Base-by-base conservation (phyloP, 2,329 filamentous ascomycete species). In the Pezicula neosporulosa region DNA sequence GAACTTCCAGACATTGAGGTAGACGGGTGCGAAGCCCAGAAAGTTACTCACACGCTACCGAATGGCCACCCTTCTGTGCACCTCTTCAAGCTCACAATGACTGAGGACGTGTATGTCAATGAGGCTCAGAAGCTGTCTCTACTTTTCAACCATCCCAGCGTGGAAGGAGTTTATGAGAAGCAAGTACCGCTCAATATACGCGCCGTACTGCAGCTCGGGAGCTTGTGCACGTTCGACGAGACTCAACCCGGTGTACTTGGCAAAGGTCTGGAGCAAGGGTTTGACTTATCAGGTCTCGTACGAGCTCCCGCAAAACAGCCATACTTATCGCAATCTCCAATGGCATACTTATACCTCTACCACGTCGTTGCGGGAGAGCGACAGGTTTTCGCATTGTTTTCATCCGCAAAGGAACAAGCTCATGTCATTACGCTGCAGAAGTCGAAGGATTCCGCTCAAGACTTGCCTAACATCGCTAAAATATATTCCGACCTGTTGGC, bases 161-260 rank as follows among this genome's bases (percentile, higher is more conserved):
- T 99, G 2, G 94, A 99, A 70, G 95, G 95, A 28, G 91, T 99
- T 13, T 99, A 99, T 64, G 95, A 99, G 72, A 93, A 87, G 63
- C 88, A 96, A 59, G 79, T 99, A 1, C 91, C 95, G 1, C 76
- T 97, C 6, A 90, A 89, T 56, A 81, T 96, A 44, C 83, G 93
- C 38, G 94, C 93, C 4, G 81, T 99, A 30, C 80, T 99, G 9
- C 89, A 94, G 60, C 76, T 99, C 1, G 95, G 94, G 39, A 97
- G 90, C 63, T 76, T 89, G 28, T 99, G 94, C 67, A 95, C 90
- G 2, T 96, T 99, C 59, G 94, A 99, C 63, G 89, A 96, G 63
- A 85, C 78, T 49, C 92, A 97, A 61, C 82, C 88, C 54, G 95
- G 93, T 60, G 92, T 97, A 2, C 81, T 99, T 8, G 94, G 94